These are phyloP conservation scores for Silene vulgaris DNA, from an alignment of 179 eudicot genomes.

Conservation along the genomic window DNA sequence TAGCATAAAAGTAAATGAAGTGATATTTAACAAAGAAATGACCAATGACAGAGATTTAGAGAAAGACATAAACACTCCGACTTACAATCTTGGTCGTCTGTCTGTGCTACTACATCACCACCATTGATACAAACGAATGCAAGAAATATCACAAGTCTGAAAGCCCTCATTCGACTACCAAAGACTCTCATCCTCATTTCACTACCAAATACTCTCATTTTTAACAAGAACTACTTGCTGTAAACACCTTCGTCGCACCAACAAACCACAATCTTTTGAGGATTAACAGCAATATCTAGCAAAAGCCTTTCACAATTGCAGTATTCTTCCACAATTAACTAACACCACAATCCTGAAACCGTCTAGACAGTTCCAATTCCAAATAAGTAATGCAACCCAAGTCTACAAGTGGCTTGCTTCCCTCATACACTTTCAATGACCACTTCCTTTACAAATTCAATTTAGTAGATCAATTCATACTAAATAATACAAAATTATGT, in stretches of 20 bases:
- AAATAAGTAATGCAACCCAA: background rate
- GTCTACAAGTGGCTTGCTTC: no score
- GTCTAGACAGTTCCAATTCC: background rate
- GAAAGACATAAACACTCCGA: conserved; percentile 12
- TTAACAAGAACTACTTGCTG: background rate
- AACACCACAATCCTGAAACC: background rate
- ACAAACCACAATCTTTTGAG: background rate
- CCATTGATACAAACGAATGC: conserved; percentile 22
- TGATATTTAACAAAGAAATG: no score
- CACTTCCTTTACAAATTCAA: background rate
- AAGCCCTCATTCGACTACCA: conserved; percentile 21
- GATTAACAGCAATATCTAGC: background rate
- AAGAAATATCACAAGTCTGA: conserved; percentile 17
- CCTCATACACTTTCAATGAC: background rate
- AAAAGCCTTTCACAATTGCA: background rate
- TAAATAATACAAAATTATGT: background rate
- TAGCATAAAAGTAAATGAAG: no score
- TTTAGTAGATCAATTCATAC: background rate
- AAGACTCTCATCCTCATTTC: no score
- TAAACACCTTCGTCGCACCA: background rate
- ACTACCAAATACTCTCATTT: conserved; percentile 20
- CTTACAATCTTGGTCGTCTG: conserved; percentile 29
- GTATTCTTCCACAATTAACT: conserved; percentile 4
- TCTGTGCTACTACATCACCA: conserved; percentile 20
- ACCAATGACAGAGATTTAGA: background rate